A percentile compares a stretch with the other conserved stretches of the same genome.
Evolutionary conservation across 371 early-diverging fungal genomes (phyloP).

Genomic region (Rhizopus delemar): DNA sequence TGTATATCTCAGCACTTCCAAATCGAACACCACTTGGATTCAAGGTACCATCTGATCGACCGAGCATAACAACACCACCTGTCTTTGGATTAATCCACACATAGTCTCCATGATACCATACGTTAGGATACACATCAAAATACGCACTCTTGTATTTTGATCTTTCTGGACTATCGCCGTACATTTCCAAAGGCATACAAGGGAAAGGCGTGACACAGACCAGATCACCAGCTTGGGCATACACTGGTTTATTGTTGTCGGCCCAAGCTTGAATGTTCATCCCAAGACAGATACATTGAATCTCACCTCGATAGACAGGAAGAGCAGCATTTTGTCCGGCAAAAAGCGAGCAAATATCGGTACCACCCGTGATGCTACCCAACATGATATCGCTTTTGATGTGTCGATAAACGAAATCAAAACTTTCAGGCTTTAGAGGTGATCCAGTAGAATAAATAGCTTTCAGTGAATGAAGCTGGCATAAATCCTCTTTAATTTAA

Average conservation of each 20-base stretch:
- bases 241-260: conserved; percentile 67
- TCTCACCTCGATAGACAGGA: conserved; percentile 94
- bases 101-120: conserved; percentile 98
- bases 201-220: conserved; percentile 95
- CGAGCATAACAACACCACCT: conserved; percentile 93
- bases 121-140: conserved; percentile 77
- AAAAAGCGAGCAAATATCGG: conserved; percentile 95
- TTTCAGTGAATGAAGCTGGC: conserved; percentile 66
- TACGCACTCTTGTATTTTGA: conserved; percentile 86
- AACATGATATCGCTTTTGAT: conserved; percentile 84
- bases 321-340: conserved; percentile 84
- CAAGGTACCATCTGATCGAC: conserved; percentile 93
- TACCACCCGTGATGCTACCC: conserved; percentile 96
- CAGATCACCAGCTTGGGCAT: conserved; percentile 82
- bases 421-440: conserved; percentile 89
- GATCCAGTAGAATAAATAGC: conserved; percentile 93
- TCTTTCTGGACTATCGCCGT: conserved; percentile 79
- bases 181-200: conserved; percentile 93
- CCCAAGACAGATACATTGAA: conserved; percentile 89
- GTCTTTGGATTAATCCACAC: conserved; percentile 83
- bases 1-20: conserved; percentile 95
- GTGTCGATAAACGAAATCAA: conserved; percentile 83
- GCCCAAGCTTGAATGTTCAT: conserved; percentile 94
- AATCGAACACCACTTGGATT: conserved; percentile 96
- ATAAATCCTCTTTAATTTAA: conserved; percentile 32